Conservation (phyloP, 345 rosid genomes). For the Hibiscus trionum region DNA sequence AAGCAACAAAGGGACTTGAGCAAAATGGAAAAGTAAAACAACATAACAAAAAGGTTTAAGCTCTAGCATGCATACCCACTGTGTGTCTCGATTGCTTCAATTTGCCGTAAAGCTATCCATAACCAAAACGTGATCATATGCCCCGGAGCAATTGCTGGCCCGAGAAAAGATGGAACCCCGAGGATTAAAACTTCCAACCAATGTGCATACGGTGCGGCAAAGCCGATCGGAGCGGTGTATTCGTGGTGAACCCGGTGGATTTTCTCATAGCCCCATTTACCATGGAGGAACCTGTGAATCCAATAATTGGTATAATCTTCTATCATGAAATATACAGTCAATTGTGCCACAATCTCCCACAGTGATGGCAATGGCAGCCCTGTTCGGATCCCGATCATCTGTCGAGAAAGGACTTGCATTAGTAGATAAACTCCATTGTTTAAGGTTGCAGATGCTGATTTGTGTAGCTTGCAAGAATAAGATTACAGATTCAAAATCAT, state of each 20-base stretch:
- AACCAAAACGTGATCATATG: slow-evolving; percentile 88
- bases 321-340: slow-evolving; percentile 61
- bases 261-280: slow-evolving; percentile 88
- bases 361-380: slow-evolving; percentile 76
- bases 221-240: slow-evolving; percentile 70
- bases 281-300: slow-evolving; percentile 76
- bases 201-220: slow-evolving; percentile 83
- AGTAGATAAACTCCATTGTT: not conserved
- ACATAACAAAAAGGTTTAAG: not conserved
- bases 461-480: not conserved
- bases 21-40: slow-evolving; percentile 4
- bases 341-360: slow-evolving; percentile 57
- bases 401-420: slow-evolving; percentile 11
- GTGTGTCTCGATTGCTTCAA: slow-evolving; percentile 90
- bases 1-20: slow-evolving; percentile 20
- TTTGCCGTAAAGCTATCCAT: slow-evolving; percentile 84
- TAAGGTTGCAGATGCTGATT: no score
- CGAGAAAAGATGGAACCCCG: slow-evolving; percentile 85
- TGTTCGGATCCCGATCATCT: slow-evolving; percentile 60
- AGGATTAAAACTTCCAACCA: slow-evolving; percentile 87
- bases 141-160: slow-evolving; percentile 92
- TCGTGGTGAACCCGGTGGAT: slow-evolving; percentile 86
- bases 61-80: slow-evolving; percentile 66
- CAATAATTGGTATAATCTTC: slow-evolving; percentile 86
- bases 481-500: not conserved